phyloP scores from a whole-genome alignment of 805 yeast genomes.

The Ogataea parapolymorpha region DNA sequence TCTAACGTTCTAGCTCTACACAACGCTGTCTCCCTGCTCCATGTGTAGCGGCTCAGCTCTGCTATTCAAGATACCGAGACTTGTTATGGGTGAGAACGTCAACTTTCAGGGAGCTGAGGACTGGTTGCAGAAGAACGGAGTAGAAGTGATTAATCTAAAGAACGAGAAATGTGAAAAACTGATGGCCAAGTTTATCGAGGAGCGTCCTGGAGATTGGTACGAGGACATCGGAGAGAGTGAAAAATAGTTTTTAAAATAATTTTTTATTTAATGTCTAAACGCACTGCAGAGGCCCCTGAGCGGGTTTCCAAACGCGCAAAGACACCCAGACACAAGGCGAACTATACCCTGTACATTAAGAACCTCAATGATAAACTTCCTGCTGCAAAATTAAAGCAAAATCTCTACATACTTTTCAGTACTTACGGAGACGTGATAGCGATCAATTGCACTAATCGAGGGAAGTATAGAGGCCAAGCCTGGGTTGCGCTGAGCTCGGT shows the following conservation, averaged over 20 bases:
- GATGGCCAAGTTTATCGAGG: constrained; percentile 75
- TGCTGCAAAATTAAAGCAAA: constrained; percentile 42
- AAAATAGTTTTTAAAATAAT: not conserved
- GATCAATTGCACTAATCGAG: constrained; percentile 40
- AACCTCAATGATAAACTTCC: constrained; percentile 59
- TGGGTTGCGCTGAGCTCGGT: constrained; percentile 51
- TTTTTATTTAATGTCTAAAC: constrained; percentile 6
- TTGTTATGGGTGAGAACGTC: constrained; percentile 85
- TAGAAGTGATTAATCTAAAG: constrained; percentile 63
- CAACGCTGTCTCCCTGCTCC: constrained; percentile 88
- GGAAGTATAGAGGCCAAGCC: constrained; percentile 62
- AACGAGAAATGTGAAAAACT: constrained; percentile 61
- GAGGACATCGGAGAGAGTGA: constrained; percentile 65
- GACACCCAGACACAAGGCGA: constrained; percentile 8
- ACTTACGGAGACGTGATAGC: constrained; percentile 65
- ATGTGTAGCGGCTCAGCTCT: constrained; percentile 96
- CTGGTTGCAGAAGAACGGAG: constrained; percentile 61
- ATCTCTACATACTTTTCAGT: constrained; percentile 55
- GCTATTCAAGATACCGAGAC: constrained; percentile 82
- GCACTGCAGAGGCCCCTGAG: not conserved
- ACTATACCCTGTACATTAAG: constrained; percentile 52
- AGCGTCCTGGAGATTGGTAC: constrained; percentile 74
- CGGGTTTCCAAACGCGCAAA: constrained; percentile 3
- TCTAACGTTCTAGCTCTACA: constrained; percentile 51
- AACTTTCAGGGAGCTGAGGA: constrained; percentile 85